These are phyloP conservation scores for Suillus subalutaceus DNA, from an alignment of 768 basidiomycete species.

Conservation along the genomic window DNA sequence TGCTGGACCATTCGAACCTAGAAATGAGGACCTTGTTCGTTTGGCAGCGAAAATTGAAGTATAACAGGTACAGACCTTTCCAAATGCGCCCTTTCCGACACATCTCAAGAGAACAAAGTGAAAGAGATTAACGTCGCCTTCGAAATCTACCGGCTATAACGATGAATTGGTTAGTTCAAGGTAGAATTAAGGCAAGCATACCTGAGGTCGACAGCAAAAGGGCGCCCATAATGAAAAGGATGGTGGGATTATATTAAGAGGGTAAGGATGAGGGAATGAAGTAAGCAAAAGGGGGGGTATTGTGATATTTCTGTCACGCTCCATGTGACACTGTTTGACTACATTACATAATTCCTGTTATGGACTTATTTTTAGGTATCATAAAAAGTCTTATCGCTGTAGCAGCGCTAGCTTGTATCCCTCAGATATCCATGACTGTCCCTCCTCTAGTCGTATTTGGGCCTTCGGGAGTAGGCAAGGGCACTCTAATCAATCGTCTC, in stretches of 20 bases:
- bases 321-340: not conserved
- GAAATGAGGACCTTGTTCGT: conserved; percentile 17
- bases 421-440: not conserved
- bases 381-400: no score
- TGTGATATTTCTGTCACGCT: conserved; percentile 9
- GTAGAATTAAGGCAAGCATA: conserved; percentile 32
- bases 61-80: conserved; percentile 68
- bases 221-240: conserved; percentile 58
- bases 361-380: not conserved
- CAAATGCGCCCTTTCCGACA: conserved; percentile 99
- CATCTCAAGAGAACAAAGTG: conserved; percentile 94
- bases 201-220: conserved; percentile 85
- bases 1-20: conserved; percentile 99
- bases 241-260: not conserved
- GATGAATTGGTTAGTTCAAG: conserved; percentile 8
- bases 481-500: conserved; percentile 82
- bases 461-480: conserved; percentile 94
- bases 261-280: conserved; percentile 10
- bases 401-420: not conserved
- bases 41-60: conserved; percentile 11
- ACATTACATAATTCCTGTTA: not conserved
- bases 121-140: conserved; percentile 94
- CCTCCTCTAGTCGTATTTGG: conserved; percentile 84
- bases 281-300: not conserved
- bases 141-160: conserved; percentile 87